phyloP scores from a whole-genome alignment of 2,329 filamentous ascomycete genomes.

The Hawksworthiomyces lignivorus region DNA sequence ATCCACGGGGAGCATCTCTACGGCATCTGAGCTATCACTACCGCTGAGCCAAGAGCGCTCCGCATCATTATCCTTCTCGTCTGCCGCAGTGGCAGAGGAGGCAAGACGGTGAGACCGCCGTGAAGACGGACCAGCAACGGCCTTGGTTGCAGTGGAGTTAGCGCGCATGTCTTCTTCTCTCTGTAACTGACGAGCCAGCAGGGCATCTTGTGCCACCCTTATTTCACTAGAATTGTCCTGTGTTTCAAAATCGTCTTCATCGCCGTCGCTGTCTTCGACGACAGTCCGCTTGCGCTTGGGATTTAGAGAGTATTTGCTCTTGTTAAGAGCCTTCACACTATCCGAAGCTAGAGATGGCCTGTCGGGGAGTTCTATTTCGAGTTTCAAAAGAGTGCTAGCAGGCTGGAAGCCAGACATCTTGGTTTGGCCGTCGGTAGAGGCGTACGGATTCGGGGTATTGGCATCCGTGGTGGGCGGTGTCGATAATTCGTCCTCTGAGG shows the following conservation, averaged over 20 bases:
- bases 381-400: slow-evolving; percentile 17
- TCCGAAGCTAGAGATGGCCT: slow-evolving; percentile 29
- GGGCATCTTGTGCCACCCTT: slow-evolving; percentile 32
- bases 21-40: too few relatives aligned
- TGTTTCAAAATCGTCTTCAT: slow-evolving; percentile 30
- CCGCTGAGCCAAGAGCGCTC: too few relatives aligned
- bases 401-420: slow-evolving; percentile 12
- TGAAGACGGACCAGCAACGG: too few relatives aligned
- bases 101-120: too few relatives aligned
- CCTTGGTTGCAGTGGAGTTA: too few relatives aligned
- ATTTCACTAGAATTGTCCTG: too few relatives aligned
- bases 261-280: slow-evolving; percentile 34
- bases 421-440: slow-evolving; percentile 12
- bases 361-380: slow-evolving; percentile 28
- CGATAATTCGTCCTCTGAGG: slow-evolving; percentile 30
- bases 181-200: slow-evolving; percentile 50
- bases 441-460: slow-evolving; percentile 29
- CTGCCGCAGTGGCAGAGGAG: too few relatives aligned
- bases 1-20: too few relatives aligned
- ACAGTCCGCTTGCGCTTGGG: slow-evolving; percentile 35
- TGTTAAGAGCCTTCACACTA: slow-evolving; percentile 37
- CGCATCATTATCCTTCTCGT: too few relatives aligned
- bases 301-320: slow-evolving; percentile 42
- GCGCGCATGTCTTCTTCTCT: slow-evolving; percentile 29
- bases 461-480: slow-evolving; percentile 37